Percentiles rank a stretch among this genome's conserved stretches.
Evolutionary conservation across 1,284 basidiomycete genomes (phyloP).

Genomic region (Papiliotrema nemorosa): DNA sequence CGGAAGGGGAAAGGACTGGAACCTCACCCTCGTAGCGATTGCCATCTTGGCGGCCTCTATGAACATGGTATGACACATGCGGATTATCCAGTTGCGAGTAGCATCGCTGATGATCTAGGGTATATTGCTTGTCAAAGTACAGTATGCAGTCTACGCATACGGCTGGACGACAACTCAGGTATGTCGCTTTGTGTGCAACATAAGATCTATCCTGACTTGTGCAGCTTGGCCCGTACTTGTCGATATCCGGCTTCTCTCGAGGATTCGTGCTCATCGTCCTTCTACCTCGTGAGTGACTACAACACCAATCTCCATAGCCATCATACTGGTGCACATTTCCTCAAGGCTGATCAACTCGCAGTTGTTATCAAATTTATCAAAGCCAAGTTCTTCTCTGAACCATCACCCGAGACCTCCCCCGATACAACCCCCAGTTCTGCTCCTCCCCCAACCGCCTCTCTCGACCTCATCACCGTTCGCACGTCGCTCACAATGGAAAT

Average conservation of each 20-base stretch:
- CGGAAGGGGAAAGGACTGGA: slow-evolving; percentile 60
- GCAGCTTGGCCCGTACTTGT: slow-evolving; percentile 74
- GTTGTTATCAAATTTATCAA: slow-evolving; percentile 40
- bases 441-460: slow-evolving; percentile 15
- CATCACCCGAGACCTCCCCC: no score
- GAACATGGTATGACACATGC: slow-evolving; percentile 56
- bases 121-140: slow-evolving; percentile 61
- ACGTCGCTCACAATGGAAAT: slow-evolving; percentile 55
- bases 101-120: slow-evolving; percentile 53
- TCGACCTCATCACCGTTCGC: slow-evolving; percentile 43
- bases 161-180: slow-evolving; percentile 71
- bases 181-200: slow-evolving; percentile 37
- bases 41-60: slow-evolving; percentile 58
- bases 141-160: slow-evolving; percentile 65
- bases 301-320: no score
- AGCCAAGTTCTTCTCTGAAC: neutral
- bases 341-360: no score
- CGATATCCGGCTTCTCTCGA: slow-evolving; percentile 58
- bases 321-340: no score
- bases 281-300: slow-evolving; percentile 57
- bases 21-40: slow-evolving; percentile 58
- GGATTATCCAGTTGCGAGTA: neutral
- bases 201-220: no score
- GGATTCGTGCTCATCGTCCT: slow-evolving; percentile 62
- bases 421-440: neutral